These are phyloP conservation scores for Nicotiana tomentosiformis DNA, from an alignment of 257 asterid species.

Conservation along the genomic window DNA sequence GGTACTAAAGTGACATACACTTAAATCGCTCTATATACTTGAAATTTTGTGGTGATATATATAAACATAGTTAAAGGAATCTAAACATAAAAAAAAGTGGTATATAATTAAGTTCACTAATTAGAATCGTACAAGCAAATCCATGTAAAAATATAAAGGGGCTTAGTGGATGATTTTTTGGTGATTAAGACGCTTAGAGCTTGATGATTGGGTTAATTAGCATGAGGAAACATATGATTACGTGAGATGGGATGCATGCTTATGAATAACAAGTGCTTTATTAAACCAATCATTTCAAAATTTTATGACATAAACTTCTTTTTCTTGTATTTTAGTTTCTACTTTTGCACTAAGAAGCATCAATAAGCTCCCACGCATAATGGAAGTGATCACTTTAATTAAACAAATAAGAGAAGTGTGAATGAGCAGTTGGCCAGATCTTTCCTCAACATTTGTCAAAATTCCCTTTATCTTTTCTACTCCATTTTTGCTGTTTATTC, in stretches of 20 bases:
- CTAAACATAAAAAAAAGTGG: not conserved
- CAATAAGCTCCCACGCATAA: not conserved
- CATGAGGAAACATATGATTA: not conserved
- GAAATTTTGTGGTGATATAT: no score
- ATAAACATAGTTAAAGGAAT: no score
- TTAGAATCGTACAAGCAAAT: not conserved
- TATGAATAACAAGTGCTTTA: not conserved
- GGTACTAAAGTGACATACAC: no score
- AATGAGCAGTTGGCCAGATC: constrained; percentile 5
- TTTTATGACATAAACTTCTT: not conserved
- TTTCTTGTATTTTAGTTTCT: not conserved
- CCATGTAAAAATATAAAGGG: not conserved
- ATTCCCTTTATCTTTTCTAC: constrained; percentile 12
- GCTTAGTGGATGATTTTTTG: not conserved
- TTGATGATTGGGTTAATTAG: not conserved
- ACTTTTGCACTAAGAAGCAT: not conserved
- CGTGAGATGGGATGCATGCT: not conserved
- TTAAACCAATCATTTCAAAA: not conserved
- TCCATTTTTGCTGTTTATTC: not conserved
- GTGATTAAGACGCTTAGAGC: not conserved
- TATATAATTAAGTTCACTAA: not conserved
- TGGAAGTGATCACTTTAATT: not conserved
- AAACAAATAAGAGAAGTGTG: not conserved
- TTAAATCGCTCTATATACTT: no score
- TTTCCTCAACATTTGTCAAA: constrained; percentile 23